phyloP scores from a whole-genome alignment of 2,329 filamentous ascomycete genomes.

The Thielaviopsis ethacetica region DNA sequence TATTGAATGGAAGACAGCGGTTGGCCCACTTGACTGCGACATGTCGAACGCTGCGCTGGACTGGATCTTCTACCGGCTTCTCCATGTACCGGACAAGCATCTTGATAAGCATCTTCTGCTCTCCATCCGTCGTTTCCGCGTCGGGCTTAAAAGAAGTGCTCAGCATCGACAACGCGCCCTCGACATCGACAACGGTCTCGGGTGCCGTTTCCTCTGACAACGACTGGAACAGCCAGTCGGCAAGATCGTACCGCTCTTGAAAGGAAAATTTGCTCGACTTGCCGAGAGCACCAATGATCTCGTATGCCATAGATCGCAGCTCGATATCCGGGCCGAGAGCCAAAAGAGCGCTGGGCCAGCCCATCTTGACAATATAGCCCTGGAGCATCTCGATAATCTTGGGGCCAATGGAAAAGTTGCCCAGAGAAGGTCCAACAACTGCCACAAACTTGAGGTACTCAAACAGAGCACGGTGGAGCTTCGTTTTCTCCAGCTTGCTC shows the following conservation, averaged over 20 bases:
- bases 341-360: constrained; percentile 58
- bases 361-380: constrained; percentile 61
- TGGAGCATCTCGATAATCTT: constrained; percentile 52
- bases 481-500: constrained; percentile 56
- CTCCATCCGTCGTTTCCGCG: constrained; percentile 1
- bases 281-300: constrained; percentile 72
- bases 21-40: constrained; percentile 82
- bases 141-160: constrained; percentile 26
- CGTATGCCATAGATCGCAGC: constrained; percentile 69
- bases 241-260: constrained; percentile 36
- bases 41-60: constrained; percentile 61
- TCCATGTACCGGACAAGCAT: constrained; percentile 56
- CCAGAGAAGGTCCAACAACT: constrained; percentile 43
- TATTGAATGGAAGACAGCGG: constrained; percentile 63
- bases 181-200: constrained; percentile 70
- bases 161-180: constrained; percentile 71
- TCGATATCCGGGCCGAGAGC: constrained; percentile 42
- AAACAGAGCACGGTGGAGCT: constrained; percentile 69
- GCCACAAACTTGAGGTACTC: constrained; percentile 79
- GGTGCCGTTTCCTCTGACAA: constrained; percentile 63
- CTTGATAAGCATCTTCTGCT: constrained; percentile 21
- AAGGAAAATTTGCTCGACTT: constrained; percentile 43
- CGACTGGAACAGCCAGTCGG: constrained; percentile 67
- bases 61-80: constrained; percentile 29
- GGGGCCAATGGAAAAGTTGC: constrained; percentile 49